phyloP scores from a whole-genome alignment of 306 rosid species.

The Chamaecrista fasciculata region DNA sequence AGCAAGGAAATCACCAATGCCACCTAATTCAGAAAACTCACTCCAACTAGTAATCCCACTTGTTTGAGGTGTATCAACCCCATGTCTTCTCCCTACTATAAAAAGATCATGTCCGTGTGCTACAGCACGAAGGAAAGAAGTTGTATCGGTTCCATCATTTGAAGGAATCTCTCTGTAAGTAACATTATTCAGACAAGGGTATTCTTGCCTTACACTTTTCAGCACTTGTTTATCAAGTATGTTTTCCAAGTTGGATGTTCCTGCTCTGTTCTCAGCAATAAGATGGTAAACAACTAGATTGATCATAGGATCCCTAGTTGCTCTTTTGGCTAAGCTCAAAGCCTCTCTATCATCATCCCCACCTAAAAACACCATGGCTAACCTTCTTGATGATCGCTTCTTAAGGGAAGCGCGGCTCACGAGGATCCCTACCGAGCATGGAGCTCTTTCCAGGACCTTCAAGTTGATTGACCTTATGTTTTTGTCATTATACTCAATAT shows the following conservation, averaged over 20 bases:
- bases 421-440: constrained; percentile 58
- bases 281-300: constrained; percentile 42
- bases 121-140: constrained; percentile 32
- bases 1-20: constrained; percentile 63
- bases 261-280: background rate
- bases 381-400: background rate
- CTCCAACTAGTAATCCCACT: constrained; percentile 50
- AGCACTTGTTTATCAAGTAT: constrained; percentile 22
- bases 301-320: constrained; percentile 26
- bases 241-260: constrained; percentile 20
- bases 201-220: background rate
- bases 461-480: constrained; percentile 38
- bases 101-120: constrained; percentile 43
- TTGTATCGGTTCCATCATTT: constrained; percentile 38
- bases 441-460: constrained; percentile 43
- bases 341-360: constrained; percentile 61
- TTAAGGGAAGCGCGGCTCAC: constrained; percentile 29
- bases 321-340: constrained; percentile 41
- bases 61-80: constrained; percentile 35
- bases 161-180: constrained; percentile 12
- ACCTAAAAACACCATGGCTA: constrained; percentile 51
- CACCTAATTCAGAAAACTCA: constrained; percentile 58
- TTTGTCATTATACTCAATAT: constrained; percentile 44
- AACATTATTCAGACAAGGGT: background rate
- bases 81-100: constrained; percentile 54